phyloP scores from a whole-genome alignment of 768 basidiomycete genomes.

The Podaxis carcinomalis region DNA sequence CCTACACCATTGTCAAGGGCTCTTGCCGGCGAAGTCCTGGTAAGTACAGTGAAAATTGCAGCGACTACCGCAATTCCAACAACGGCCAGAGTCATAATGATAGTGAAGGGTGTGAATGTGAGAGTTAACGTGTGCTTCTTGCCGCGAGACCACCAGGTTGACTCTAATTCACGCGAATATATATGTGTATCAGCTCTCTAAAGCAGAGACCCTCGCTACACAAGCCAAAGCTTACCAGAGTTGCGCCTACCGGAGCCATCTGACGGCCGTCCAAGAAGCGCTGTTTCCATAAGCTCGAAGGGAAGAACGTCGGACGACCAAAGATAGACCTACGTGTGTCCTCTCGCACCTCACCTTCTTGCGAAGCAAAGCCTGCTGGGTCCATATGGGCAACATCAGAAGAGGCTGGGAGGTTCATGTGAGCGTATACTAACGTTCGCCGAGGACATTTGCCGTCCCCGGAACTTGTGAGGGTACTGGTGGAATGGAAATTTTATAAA shows the following conservation, averaged over 20 bases:
- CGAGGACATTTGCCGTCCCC: not conserved
- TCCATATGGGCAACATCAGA: not conserved
- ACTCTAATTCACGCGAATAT: not conserved
- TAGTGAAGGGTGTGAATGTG: slow-evolving; percentile 18
- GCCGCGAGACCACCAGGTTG: not conserved
- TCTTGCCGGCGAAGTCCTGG: not conserved
- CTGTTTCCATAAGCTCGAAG: not conserved
- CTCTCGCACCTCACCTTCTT: not conserved
- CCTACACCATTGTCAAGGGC: slow-evolving; percentile 10
- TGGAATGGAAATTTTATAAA: not conserved
- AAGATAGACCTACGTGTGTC: slow-evolving; percentile 5
- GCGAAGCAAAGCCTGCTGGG: not conserved
- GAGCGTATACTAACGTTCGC: not conserved
- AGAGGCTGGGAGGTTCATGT: not conserved
- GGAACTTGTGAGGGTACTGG: not conserved
- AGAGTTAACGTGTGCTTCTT: slow-evolving; percentile 16
- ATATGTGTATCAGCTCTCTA: not conserved
- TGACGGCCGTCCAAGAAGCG: not conserved
- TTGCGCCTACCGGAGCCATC: not conserved
- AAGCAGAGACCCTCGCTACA: not conserved
- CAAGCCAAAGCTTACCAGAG: not conserved
- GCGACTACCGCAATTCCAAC: slow-evolving; percentile 13
- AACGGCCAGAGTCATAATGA: slow-evolving; percentile 17
- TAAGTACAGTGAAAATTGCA: slow-evolving; percentile 7
- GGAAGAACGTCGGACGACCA: not conserved